These are phyloP conservation scores for Russula sp. DNA, from an alignment of 768 basidiomycete genomes.

Conservation along the genomic window DNA sequence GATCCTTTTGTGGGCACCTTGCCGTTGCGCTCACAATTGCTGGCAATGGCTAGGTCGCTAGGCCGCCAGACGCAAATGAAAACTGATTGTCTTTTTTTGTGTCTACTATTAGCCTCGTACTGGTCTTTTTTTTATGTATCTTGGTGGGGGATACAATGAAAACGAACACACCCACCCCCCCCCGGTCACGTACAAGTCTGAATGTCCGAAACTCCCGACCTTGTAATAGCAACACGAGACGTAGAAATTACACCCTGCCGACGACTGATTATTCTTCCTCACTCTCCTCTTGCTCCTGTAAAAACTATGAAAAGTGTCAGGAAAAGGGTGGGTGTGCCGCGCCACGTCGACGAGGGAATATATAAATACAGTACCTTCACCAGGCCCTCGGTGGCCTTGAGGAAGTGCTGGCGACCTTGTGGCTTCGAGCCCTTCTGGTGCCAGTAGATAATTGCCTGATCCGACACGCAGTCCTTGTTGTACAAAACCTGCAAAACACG, in stretches of 20 bases:
- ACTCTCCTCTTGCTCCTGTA: slow-evolving; percentile 82
- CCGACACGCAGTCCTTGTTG: slow-evolving; percentile 91
- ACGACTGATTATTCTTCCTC: slow-evolving; percentile 54
- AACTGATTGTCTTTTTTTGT: too few relatives aligned
- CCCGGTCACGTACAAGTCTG: background rate
- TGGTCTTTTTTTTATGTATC: too few relatives aligned
- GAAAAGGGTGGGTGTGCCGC: background rate
- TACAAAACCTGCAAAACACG: slow-evolving; percentile 63
- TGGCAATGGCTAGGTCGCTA: too few relatives aligned
- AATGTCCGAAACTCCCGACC: background rate
- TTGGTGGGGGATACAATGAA: background rate
- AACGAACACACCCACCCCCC: background rate
- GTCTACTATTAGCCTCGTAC: too few relatives aligned
- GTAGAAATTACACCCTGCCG: slow-evolving; percentile 8
- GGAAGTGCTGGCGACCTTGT: slow-evolving; percentile 91
- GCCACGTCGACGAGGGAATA: background rate
- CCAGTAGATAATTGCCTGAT: slow-evolving; percentile 98
- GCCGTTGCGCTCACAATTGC: too few relatives aligned
- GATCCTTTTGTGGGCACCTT: too few relatives aligned
- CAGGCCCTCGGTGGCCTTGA: slow-evolving; percentile 78
- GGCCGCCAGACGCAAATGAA: too few relatives aligned
- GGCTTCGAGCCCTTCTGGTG: slow-evolving; percentile 94
- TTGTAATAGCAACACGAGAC: background rate
- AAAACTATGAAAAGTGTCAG: slow-evolving; percentile 45
- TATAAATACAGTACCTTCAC: slow-evolving; percentile 66